phyloP scores from a whole-genome alignment of 2,329 filamentous ascomycete species.

The Exophiala calicioides region DNA sequence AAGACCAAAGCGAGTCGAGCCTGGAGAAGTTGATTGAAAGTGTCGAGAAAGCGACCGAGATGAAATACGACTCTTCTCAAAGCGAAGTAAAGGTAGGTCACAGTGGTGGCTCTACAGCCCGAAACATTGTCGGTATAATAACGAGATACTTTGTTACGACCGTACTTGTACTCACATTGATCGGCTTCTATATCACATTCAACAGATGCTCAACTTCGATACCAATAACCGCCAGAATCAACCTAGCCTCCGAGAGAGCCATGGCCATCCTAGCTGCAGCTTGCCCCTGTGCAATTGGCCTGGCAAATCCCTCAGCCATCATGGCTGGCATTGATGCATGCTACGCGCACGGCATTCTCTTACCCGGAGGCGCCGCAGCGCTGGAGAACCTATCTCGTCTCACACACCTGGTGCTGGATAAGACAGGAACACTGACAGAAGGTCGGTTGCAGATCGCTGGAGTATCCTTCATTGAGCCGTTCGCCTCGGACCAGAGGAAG shows the following conservation, averaged over 20 bases:
- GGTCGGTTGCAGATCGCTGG: conserved; percentile 46
- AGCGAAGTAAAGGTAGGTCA: background rate
- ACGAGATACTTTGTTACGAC: conserved; percentile 17
- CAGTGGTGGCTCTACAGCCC: no score
- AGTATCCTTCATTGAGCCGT: conserved; percentile 6
- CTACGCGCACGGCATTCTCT: conserved; percentile 10
- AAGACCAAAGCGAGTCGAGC: conserved; percentile 16
- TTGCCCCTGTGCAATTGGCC: conserved; percentile 75
- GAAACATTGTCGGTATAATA: conserved; percentile 2
- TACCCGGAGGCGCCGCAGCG: conserved; percentile 46
- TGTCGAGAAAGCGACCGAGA: conserved; percentile 13
- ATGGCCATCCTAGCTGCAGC: conserved; percentile 74
- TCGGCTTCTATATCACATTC: conserved; percentile 8
- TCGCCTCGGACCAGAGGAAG: conserved; percentile 6
- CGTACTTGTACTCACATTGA: conserved; percentile 13
- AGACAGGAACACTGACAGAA: conserved; percentile 73
- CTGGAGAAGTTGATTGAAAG: conserved; percentile 19
- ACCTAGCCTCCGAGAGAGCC: conserved; percentile 35
- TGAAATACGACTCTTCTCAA: conserved; percentile 4
- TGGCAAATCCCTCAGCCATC: conserved; percentile 76
- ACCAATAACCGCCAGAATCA: conserved; percentile 12
- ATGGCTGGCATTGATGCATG: conserved; percentile 68
- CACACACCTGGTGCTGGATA: conserved; percentile 73
- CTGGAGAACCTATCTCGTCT: conserved; percentile 64
- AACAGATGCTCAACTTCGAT: background rate